These are phyloP conservation scores for Dendrobium officinale DNA, from an alignment of 106 monocot genomes.

Conservation along the genomic window DNA sequence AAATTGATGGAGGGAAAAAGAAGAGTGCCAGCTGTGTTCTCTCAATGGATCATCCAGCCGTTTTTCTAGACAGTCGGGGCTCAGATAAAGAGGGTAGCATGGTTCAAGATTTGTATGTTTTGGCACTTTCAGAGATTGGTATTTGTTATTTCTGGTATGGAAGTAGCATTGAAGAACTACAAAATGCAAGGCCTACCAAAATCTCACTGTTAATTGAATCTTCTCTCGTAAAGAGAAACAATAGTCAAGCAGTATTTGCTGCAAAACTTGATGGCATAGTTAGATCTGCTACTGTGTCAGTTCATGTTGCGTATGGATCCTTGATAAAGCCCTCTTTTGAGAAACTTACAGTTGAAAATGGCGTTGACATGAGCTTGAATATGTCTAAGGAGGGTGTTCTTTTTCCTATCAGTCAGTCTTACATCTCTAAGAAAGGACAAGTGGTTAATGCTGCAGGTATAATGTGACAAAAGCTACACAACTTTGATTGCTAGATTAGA, in stretches of 20 bases:
- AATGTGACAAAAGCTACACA: neutral
- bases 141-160: constrained; percentile 87
- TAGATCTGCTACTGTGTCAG: constrained; percentile 23
- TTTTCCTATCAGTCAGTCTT: constrained; percentile 27
- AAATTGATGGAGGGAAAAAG: constrained; percentile 48
- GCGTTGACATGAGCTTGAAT: constrained; percentile 48
- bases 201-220: constrained; percentile 37
- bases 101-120: constrained; percentile 38
- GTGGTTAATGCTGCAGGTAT: constrained; percentile 46
- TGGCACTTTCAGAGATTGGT: constrained; percentile 81
- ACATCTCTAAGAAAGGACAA: constrained; percentile 32
- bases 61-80: constrained; percentile 57
- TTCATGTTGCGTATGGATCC: constrained; percentile 63
- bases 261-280: constrained; percentile 53
- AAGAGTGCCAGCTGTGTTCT: constrained; percentile 64
- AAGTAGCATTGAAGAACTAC: constrained; percentile 48
- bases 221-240: constrained; percentile 21
- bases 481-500: neutral
- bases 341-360: constrained; percentile 51
- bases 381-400: constrained; percentile 58
- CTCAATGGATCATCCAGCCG: constrained; percentile 82
- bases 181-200: constrained; percentile 56
- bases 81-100: constrained; percentile 17
- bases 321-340: constrained; percentile 81
- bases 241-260: constrained; percentile 48